A percentile compares a stretch with the other conserved stretches of the same genome.
phyloP scores from a whole-genome alignment of 768 basidiomycete species.

The Clitopilus hobsonii region DNA sequence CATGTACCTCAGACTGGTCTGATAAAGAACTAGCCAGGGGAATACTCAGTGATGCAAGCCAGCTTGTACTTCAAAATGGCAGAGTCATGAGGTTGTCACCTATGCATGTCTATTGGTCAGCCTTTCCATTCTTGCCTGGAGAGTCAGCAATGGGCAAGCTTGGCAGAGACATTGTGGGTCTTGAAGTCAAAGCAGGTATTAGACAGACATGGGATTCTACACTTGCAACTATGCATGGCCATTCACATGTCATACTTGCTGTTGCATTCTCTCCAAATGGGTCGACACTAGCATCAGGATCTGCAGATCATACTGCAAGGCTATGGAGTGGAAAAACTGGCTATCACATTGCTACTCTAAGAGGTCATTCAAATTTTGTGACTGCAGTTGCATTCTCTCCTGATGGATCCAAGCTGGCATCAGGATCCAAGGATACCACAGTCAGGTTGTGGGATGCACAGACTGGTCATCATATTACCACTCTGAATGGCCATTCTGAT shows the following conservation, averaged over 20 bases:
- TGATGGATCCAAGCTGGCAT: neutral
- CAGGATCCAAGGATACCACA: neutral
- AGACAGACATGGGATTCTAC: neutral
- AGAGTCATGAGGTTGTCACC: neutral
- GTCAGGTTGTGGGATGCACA: neutral
- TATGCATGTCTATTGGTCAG: neutral
- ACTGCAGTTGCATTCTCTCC: neutral
- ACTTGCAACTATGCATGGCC: slow-evolving; percentile 2
- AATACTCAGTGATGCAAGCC: neutral
- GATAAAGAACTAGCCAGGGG: neutral
- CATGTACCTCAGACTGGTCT: neutral
- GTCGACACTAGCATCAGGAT: slow-evolving; percentile 1
- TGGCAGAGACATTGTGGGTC: neutral
- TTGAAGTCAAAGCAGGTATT: neutral
- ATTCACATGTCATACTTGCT: neutral
- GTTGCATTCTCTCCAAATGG: slow-evolving; percentile 4
- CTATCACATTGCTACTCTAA: neutral
- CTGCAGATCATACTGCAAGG: neutral
- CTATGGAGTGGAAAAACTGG: neutral
- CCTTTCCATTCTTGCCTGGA: neutral
- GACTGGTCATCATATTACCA: neutral
- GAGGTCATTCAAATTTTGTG: neutral
- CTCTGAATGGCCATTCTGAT: neutral
- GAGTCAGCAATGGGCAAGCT: neutral
- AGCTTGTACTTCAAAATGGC: neutral